phyloP scores from a whole-genome alignment of 768 basidiomycete genomes.

The Flagelloscypha sp. region DNA sequence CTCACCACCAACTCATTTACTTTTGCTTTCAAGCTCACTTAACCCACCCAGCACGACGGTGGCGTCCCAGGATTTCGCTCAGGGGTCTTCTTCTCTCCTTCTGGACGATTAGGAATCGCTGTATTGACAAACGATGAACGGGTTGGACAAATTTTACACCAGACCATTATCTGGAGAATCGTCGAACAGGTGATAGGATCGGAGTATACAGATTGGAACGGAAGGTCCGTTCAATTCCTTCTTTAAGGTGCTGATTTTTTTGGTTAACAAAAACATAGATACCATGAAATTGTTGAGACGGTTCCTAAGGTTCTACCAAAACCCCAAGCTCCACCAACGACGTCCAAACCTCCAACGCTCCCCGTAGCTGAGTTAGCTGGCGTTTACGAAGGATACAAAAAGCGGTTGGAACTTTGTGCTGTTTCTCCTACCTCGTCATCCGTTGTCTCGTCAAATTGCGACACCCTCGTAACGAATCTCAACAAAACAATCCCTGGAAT shows the following conservation, averaged over 20 bases:
- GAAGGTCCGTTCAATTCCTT: too few relatives aligned
- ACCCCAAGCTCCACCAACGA: slow-evolving; percentile 8
- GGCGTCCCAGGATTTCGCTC: slow-evolving; percentile 11
- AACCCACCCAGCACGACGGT: slow-evolving; percentile 15
- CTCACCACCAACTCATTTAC: too few relatives aligned
- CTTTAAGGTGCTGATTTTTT: neutral
- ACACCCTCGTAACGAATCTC: slow-evolving; percentile 4
- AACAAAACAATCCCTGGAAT: slow-evolving; percentile 5
- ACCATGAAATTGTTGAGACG: slow-evolving; percentile 5
- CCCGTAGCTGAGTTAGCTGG: slow-evolving; percentile 7
- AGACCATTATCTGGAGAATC: slow-evolving; percentile 10
- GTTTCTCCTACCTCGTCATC: slow-evolving; percentile 5
- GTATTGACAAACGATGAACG: slow-evolving; percentile 10
- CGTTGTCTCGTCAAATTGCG: slow-evolving; percentile 7
- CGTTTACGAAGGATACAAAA: slow-evolving; percentile 9
- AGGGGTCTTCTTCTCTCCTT: slow-evolving; percentile 9
- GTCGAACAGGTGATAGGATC: slow-evolving; percentile 9
- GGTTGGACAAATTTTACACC: too few relatives aligned
- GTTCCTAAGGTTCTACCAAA: slow-evolving; percentile 5
- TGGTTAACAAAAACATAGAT: slow-evolving; percentile 4
- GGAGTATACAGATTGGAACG: slow-evolving; percentile 12
- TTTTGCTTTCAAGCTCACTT: too few relatives aligned
- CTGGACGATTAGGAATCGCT: slow-evolving; percentile 7
- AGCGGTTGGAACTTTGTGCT: slow-evolving; percentile 8
- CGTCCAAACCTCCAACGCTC: too few relatives aligned